These are phyloP conservation scores for Crucihimalaya himalaica DNA, from an alignment of 345 rosid genomes.

Conservation along the genomic window DNA sequence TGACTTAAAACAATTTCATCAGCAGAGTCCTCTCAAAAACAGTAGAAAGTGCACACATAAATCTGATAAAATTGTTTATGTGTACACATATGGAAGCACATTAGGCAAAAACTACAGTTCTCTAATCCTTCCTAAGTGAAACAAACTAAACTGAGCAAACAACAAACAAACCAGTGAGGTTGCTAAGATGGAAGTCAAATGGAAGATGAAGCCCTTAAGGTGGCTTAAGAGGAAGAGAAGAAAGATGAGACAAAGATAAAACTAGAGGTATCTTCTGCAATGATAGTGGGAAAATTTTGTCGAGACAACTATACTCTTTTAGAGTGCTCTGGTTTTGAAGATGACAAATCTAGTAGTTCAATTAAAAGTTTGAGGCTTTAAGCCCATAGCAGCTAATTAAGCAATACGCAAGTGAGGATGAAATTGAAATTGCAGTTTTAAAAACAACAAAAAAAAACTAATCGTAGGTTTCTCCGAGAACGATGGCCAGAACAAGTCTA, in stretches of 20 bases:
- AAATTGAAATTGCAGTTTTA: not conserved
- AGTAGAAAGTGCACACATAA: not conserved
- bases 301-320: not conserved
- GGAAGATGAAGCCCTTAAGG: conserved; percentile 2
- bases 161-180: not conserved
- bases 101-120: not conserved
- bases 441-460: not conserved
- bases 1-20: not conserved
- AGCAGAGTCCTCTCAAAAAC: not conserved
- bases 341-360: not conserved
- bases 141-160: not conserved
- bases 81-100: too few relatives aligned
- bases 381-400: not conserved
- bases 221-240: not conserved
- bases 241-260: not conserved
- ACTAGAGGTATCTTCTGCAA: not conserved
- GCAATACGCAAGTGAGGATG: conserved; percentile 3
- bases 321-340: conserved; percentile 2
- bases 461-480: not conserved
- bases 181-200: not conserved
- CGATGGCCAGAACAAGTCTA: not conserved
- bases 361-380: not conserved
- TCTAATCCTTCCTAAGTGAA: not conserved
- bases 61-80: too few relatives aligned
- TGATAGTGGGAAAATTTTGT: not conserved